Evolutionary conservation across 2,329 filamentous ascomycete species (phyloP), one percentile per base, ranked within the genome.

Genomic region (Exophiala sp.): DNA sequence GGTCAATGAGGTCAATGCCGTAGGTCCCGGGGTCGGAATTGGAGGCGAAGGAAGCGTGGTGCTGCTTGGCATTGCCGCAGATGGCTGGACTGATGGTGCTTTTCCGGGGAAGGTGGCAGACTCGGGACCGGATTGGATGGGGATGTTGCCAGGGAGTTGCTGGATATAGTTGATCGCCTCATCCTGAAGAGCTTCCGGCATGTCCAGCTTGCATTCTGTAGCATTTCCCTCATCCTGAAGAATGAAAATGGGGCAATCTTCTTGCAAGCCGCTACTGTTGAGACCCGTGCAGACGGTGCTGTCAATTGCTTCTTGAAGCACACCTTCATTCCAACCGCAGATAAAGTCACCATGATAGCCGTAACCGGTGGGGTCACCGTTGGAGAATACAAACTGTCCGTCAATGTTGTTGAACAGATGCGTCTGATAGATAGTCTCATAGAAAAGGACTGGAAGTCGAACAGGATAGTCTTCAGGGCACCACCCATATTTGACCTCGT

Each of bases 341-440:
- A 87, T 72, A 72, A 91, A 90, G 69, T 91, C 79, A 10, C 74
- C 79, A 58, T 82, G 79, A 61, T 79, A 77, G 24, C 77, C 77
- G 55, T 75, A 79, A 5, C 78, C 78, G 2, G 75, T 79, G 8
- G 71, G 69, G 57, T 79, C 77, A 34, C 76, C 74, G 50, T 74
- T 75, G 42, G 89, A 76, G 47, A 95, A 72, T 46, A 91, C 77
- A 65, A 95, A 96, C 60, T 83, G 71, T 48, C 90, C 89, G 6
- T 78, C 72, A 18, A 79, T 71, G 52, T 78, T 79, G 24, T 72
- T 73, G 70, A 88, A 95, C 1, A 76, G 77, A 46, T 80, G 71
- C 7, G 89, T 94, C 66, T 86, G 75, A 82, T 85, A 95, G 69
- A 95, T 95, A 33, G 86, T 89, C 75, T 96, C 90, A 68, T 80